phyloP scores from a whole-genome alignment of 1,284 basidiomycete genomes.

The Apiotrichum montevideense region DNA sequence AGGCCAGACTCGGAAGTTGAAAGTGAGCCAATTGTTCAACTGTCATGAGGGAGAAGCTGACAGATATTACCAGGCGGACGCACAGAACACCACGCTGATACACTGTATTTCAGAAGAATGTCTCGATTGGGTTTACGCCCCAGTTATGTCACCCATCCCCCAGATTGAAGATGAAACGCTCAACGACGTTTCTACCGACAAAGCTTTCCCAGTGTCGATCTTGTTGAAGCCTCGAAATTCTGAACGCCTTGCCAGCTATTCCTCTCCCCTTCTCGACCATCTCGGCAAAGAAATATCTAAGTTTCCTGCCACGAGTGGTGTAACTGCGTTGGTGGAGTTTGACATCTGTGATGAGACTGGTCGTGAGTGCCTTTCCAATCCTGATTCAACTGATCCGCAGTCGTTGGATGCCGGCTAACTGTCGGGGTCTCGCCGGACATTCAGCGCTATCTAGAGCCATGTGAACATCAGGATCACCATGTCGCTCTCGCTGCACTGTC shows the following conservation, averaged over 20 bases:
- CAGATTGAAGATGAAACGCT: background rate
- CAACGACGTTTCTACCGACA: too few relatives aligned
- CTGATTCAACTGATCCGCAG: too few relatives aligned
- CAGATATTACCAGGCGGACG: constrained; percentile 21
- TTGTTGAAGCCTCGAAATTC: too few relatives aligned
- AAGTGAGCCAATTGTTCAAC: constrained; percentile 19
- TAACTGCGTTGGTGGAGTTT: background rate
- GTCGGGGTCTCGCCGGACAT: too few relatives aligned
- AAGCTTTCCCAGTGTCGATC: too few relatives aligned
- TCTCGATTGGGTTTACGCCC: constrained; percentile 25
- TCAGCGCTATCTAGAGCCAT: too few relatives aligned
- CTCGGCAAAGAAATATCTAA: too few relatives aligned
- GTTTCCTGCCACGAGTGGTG: background rate
- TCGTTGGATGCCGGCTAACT: too few relatives aligned
- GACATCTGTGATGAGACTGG: background rate
- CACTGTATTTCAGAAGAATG: constrained; percentile 24
- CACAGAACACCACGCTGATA: constrained; percentile 26
- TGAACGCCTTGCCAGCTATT: too few relatives aligned
- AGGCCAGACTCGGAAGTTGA: constrained; percentile 21
- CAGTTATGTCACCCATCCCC: constrained; percentile 5
- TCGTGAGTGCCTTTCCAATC: too few relatives aligned
- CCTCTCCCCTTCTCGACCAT: too few relatives aligned
- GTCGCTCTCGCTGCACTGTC: too few relatives aligned
- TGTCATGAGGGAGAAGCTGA: constrained; percentile 1
- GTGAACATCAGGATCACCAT: background rate